These are phyloP conservation scores for Penicillium sp. DNA, from an alignment of 2,329 filamentous ascomycete genomes.

Conservation along the genomic window DNA sequence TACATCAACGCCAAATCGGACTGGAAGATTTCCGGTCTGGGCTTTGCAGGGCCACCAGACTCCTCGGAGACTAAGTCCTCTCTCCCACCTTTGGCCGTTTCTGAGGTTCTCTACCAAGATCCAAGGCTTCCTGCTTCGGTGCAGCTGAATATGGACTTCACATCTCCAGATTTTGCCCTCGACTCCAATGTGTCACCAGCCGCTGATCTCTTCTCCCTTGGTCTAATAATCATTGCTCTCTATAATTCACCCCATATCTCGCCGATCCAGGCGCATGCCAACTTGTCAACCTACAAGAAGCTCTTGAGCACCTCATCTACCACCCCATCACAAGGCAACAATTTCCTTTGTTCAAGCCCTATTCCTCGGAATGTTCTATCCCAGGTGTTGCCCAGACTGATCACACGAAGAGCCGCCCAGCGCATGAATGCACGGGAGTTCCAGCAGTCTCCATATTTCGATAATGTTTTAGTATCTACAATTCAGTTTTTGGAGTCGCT, in stretches of 20 bases:
- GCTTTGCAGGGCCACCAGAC: slow-evolving; percentile 81
- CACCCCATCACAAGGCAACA: slow-evolving; percentile 76
- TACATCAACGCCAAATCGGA: slow-evolving; percentile 96
- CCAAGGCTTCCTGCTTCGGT: slow-evolving; percentile 77
- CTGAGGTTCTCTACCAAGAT: slow-evolving; percentile 82
- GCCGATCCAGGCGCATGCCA: slow-evolving; percentile 78
- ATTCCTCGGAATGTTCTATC: slow-evolving; percentile 76
- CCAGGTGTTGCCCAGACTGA: slow-evolving; percentile 78
- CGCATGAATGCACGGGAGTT: slow-evolving; percentile 87
- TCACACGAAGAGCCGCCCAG: slow-evolving; percentile 83
- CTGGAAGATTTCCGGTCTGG: slow-evolving; percentile 96
- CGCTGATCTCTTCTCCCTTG: slow-evolving; percentile 92
- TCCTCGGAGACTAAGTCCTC: slow-evolving; percentile 72
- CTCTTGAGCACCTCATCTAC: slow-evolving; percentile 76
- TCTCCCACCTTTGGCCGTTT: slow-evolving; percentile 75
- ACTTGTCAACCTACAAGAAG: slow-evolving; percentile 80
- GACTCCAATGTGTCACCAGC: slow-evolving; percentile 82
- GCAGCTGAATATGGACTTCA: slow-evolving; percentile 89
- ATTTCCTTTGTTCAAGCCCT: slow-evolving; percentile 76
- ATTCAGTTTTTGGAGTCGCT: slow-evolving; percentile 92
- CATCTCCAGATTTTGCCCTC: slow-evolving; percentile 90
- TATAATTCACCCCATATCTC: slow-evolving; percentile 95
- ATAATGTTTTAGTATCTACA: slow-evolving; percentile 93
- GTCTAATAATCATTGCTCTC: slow-evolving; percentile 80
- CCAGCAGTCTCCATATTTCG: slow-evolving; percentile 92